Evolutionary conservation across 2,329 filamentous ascomycete species (phyloP).

Genomic region (Pseudocercospora eumusae): DNA sequence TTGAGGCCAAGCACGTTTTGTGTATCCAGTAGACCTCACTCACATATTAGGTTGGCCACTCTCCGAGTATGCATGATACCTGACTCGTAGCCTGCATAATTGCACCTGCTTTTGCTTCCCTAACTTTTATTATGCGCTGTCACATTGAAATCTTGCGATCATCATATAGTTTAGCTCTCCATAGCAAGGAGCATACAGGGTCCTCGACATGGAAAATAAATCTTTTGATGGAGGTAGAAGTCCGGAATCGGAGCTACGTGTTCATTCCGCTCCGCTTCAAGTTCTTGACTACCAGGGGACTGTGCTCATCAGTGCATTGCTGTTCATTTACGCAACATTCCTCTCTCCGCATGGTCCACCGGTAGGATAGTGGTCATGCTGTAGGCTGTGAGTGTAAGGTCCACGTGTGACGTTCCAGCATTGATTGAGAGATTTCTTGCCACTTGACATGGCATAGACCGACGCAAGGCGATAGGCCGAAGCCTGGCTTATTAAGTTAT

Average conservation of each 20-base stretch:
- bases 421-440: not conserved
- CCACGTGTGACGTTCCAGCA: slow-evolving; percentile 5
- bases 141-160: not conserved
- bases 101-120: not conserved
- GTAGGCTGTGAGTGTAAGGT: not conserved
- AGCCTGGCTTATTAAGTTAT: too few species aligned
- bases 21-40: not conserved
- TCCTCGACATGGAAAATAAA: not conserved
- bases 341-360: not conserved
- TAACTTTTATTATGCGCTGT: not conserved
- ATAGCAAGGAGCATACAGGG: not conserved
- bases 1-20: not conserved
- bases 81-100: not conserved
- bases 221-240: not conserved
- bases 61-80: not conserved
- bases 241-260: not conserved
- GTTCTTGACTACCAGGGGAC: too few species aligned
- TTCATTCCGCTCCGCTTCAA: too few species aligned
- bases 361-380: not conserved
- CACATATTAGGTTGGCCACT: not conserved
- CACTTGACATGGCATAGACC: not conserved
- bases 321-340: too few species aligned
- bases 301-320: too few species aligned
- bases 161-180: too few species aligned
- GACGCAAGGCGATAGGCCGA: slow-evolving; percentile 3